phyloP scores from a whole-genome alignment of 345 rosid species.

The Acer saccharum region DNA sequence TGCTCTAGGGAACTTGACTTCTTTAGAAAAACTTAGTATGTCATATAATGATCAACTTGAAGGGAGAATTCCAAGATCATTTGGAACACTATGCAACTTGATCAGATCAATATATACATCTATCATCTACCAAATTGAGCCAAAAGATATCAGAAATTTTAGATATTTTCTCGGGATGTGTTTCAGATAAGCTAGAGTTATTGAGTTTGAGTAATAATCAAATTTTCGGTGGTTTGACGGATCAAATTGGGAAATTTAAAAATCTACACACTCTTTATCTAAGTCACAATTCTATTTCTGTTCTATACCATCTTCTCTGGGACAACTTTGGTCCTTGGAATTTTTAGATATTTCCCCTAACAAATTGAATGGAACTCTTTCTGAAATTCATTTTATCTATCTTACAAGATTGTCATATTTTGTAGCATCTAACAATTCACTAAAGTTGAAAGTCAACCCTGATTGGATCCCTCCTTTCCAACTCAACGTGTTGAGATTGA shows the following conservation, averaged over 20 bases:
- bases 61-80: background rate
- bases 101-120: background rate
- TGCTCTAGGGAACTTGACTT: background rate
- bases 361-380: background rate
- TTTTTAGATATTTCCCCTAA: background rate
- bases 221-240: background rate
- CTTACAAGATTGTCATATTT: conserved; percentile 20
- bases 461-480: conserved; percentile 36
- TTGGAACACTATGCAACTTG: conserved; percentile 17
- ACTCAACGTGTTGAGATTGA: conserved; percentile 16
- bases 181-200: background rate
- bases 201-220: background rate
- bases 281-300: background rate
- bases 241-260: background rate
- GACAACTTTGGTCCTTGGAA: background rate
- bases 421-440: conserved; percentile 12
- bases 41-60: background rate
- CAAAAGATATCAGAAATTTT: background rate
- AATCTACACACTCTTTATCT: background rate
- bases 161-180: background rate
- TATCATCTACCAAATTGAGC: background rate
- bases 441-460: background rate
- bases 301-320: background rate
- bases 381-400: background rate
- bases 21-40: background rate